Evolutionary conservation across 176 grass and related monocot genomes (phyloP).

Genomic region (Lolium multiflorum): DNA sequence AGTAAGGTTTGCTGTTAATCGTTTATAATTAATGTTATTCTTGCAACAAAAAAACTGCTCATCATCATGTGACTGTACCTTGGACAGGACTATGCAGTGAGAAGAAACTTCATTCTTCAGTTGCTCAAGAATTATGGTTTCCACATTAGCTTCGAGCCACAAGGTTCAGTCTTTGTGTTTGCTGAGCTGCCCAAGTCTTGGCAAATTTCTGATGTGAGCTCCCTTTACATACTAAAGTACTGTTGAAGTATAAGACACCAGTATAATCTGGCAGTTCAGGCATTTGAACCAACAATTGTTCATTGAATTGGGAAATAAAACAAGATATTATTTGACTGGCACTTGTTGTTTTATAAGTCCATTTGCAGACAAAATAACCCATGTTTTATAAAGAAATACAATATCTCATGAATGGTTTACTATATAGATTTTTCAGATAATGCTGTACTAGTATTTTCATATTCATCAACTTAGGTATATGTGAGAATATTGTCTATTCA

Average conservation of each 20-base stretch:
- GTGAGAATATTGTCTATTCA: neutral
- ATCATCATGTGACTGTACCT: conserved; percentile 8
- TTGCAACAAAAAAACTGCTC: neutral
- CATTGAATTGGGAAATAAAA: neutral
- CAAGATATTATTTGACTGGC: neutral
- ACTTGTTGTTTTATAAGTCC: conserved; percentile 4
- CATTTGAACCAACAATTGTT: conserved; percentile 13
- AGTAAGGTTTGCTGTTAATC: conserved; percentile 48
- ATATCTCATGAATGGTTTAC: neutral
- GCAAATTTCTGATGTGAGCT: conserved; percentile 76
- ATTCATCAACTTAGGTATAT: neutral
- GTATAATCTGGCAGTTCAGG: neutral
- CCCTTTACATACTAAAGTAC: conserved; percentile 11
- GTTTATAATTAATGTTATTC: conserved; percentile 5
- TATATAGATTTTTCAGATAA: neutral
- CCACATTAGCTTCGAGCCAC: conserved; percentile 69
- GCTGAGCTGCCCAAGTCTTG: conserved; percentile 76
- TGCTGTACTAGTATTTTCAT: conserved; percentile 4
- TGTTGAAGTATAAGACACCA: neutral
- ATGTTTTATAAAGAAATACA: neutral
- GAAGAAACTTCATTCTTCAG: conserved; percentile 77
- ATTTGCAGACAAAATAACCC: conserved; percentile 1
- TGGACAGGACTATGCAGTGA: conserved; percentile 69
- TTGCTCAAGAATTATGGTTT: conserved; percentile 70
- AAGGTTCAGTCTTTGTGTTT: conserved; percentile 87